Evolutionary conservation across 495 filamentous ascomycete species (phyloP).

Genomic region (Patellaria atrata): DNA sequence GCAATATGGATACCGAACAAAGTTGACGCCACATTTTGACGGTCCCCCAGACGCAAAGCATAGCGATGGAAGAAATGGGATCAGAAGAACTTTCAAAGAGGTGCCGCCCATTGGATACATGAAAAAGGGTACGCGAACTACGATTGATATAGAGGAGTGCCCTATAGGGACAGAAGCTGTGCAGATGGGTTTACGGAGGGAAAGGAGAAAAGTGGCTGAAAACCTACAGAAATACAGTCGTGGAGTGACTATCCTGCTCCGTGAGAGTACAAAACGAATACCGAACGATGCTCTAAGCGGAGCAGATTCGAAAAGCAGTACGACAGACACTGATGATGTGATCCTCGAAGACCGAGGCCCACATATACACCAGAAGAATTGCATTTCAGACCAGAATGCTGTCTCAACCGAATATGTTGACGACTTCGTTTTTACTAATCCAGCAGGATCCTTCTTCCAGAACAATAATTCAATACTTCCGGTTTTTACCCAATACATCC

Average conservation of each 20-base stretch:
- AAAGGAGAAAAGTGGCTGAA: conserved; percentile 52
- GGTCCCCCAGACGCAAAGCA: conserved; percentile 39
- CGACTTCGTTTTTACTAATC: conserved; percentile 72
- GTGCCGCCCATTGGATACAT: conserved; percentile 85
- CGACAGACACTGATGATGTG: conserved; percentile 5
- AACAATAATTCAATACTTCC: conserved; percentile 99
- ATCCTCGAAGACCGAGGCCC: conserved; percentile 25
- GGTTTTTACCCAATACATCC: conserved; percentile 79
- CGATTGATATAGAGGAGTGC: conserved; percentile 93
- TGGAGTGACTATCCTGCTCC: conserved; percentile 78
- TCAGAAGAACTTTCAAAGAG: conserved; percentile 30
- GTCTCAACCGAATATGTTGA: conserved; percentile 75
- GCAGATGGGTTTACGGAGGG: conserved; percentile 54
- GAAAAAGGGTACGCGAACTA: conserved; percentile 52
- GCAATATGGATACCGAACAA: conserved; percentile 88
- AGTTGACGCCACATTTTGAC: conserved; percentile 91
- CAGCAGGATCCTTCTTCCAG: conserved; percentile 90
- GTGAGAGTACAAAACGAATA: conserved; percentile 66
- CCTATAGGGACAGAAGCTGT: conserved; percentile 85
- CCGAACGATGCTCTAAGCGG: conserved; percentile 32
- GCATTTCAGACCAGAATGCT: conserved; percentile 71
- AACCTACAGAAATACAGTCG: conserved; percentile 58
- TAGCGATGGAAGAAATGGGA: conserved; percentile 30
- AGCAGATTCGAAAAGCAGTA: conserved; percentile 6
- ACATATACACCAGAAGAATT: conserved; percentile 65